Evolutionary conservation across 163 green algal species (phyloP), one percentile per base, ranked within the genome.

Genomic region (Chloroidium sp.): DNA sequence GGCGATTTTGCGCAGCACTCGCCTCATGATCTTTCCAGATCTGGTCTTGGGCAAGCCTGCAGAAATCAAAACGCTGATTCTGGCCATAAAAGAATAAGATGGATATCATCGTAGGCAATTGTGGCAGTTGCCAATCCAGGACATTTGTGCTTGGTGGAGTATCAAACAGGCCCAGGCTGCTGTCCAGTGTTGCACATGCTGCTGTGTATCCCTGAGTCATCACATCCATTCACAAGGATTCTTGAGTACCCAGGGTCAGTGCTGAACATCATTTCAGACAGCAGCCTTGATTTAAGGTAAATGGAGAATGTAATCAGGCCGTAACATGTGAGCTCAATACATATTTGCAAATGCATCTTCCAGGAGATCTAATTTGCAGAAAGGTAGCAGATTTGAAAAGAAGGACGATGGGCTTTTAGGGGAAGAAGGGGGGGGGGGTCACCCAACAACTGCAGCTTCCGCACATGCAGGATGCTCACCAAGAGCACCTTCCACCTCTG

Each of bases 21-120:
- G 89, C 14, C 96, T 91, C 95, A 99, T 98, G 89, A 99, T 99
- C 89, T 99, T 99, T 78, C 96, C 96, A 1, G 84, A 93, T 12
- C 96, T 92, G 0, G 93, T 98, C 89, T 98, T 98, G 74, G 95
- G 95, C 80, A 98, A 89, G 10, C 90, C 93, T 77, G 83, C 64
- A 10, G 64, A 6, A 6, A 72, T 6, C 64, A 72, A 6, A 72
- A 10, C 64, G 6, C 64, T 72, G 6, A n/a, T n/a, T 10, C 8
- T 72, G 6, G 8, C 64, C 8, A 6, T 72, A 6, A 72, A 72
- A 72, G 64, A 72, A 72, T 6, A 6, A 6, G 64, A 6, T 72
- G 6, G 6, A n/a, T 72, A 6, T 72, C 64, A 72, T 10, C 64
- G 6, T 72, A 6, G 6, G 8, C 64, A 72, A 10, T 10, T n/a